A percentile compares a stretch with the other conserved stretches of the same genome.
phyloP scores from a whole-genome alignment of 345 rosid species.

The Bruguiera sexangula region DNA sequence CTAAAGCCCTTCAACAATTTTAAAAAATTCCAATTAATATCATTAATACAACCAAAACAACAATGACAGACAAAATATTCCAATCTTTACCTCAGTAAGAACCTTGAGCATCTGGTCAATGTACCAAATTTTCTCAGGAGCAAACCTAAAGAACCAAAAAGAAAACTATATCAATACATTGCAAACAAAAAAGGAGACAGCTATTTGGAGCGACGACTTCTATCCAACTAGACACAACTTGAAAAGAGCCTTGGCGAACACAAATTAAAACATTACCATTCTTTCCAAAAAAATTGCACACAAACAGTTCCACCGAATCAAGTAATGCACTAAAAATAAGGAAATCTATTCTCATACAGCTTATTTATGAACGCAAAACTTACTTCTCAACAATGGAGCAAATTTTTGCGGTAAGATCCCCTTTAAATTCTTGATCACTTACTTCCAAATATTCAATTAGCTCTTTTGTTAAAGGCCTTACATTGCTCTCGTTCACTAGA shows the following conservation, averaged over 20 bases:
- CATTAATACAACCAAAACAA: neutral
- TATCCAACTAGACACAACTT: no score
- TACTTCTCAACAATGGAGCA: constrained; percentile 97
- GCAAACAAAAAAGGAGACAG: no score
- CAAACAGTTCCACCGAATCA: no score
- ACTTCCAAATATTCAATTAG: constrained; percentile 94
- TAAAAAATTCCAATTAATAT: no score
- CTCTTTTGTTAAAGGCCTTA: constrained; percentile 85
- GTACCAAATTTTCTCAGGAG: constrained; percentile 96
- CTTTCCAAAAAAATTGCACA: no score
- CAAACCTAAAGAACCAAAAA: constrained; percentile 63
- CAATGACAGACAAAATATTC: neutral
- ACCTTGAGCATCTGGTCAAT: constrained; percentile 99
- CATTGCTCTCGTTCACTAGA: constrained; percentile 86
- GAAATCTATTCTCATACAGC: constrained; percentile 5
- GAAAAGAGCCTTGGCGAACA: no score
- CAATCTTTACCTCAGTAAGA: constrained; percentile 77
- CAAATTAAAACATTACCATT: no score
- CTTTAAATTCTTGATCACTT: constrained; percentile 94
- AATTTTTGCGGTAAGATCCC: constrained; percentile 95
- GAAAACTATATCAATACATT: constrained; percentile 2
- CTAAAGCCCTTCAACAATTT: no score
- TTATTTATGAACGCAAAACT: constrained; percentile 34
- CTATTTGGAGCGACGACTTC: no score
- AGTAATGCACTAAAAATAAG: constrained; percentile 12